Base-by-base conservation (phyloP, 2,329 filamentous ascomycete species). In the Fusarium nanum region DNA sequence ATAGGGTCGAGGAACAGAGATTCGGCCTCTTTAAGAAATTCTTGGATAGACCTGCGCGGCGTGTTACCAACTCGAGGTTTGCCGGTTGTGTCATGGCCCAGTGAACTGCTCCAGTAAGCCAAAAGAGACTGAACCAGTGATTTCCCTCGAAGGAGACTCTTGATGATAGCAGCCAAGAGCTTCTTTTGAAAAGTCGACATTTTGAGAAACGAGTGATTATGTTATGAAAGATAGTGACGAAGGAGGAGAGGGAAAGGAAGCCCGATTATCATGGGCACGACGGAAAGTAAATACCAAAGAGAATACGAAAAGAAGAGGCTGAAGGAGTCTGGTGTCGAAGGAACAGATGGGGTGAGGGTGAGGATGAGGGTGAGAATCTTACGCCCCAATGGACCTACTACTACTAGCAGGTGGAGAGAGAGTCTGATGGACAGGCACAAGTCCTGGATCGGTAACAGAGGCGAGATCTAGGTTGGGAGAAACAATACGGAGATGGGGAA, bases 1-100 rank as follows among this genome's bases (percentile, higher is more conserved):
- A 86, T 77, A 11, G 86, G 85, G 0, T 79, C 81, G 50, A 87
- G 76, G 45, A 91, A 78, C 6, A 84, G 79, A 40, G 80, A 77
- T 76, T 89, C 85, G n/a, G 85, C 86, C 63, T 89, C 86, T 55
- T 80, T 79, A 60, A 91, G 78, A 72, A 90, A 91, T 16, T 86
- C 83, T n/a, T 83, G 79, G 40, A 83, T 71, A 56, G 75, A 81
- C 64, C 69, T 75, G 52, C 59, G 73, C 44, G 71, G 56, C 11
- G 70, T 56, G 23, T 68, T 71, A 37, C 53, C 65, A 50, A 64
- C 67, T 37, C 70, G 56, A 27, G 71, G 59, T 22, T 77, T 75
- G 48, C 62, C 55, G 48, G 64, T 71, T 32, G 72, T 68, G 45
- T 79, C 80, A 57, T 81, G 64, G 47, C 76, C 70, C 47, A 80